Evolutionary conservation across 805 yeast genomes (phyloP), one percentile per base, ranked within the genome.

Genomic region (Sporopachydermia lactativora): DNA sequence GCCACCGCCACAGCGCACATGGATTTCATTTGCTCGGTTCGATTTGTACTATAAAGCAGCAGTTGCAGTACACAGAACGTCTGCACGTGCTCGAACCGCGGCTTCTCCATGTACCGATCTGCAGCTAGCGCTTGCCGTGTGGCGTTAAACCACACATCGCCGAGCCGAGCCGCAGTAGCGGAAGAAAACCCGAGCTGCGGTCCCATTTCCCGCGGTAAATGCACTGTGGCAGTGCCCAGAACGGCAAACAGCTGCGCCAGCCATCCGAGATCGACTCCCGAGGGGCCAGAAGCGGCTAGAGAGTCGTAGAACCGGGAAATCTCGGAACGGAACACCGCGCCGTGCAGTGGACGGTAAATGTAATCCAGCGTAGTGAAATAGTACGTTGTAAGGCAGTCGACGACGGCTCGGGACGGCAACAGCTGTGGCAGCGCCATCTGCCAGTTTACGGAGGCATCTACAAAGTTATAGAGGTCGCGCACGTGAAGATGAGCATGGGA

Each of bases 31-130:
- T 49, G 45, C 24, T 52, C 55, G 3, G 52, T 49, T 37, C 54
- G 43, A 38, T 47, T 55, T 8, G 59, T 53, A 11, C 57, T 53
- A 39, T 52, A 54, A 34, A 52, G 51, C 37, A 54, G 55, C 34
- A 54, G 37, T 40, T 55, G 58, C 17, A 49, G 49, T 31, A 54
- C 36, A 0, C 58, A 52, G 36, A 52, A 55, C 34, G 50, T 49
- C 41, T 55, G 59, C 15, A 55, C 24, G 8, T 44, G 42, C 35
- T 42, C 43, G 28, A 47, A 18, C 24, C 49, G 44, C 5, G 45
- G 45, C 14, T 15, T 39, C 42, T 35, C 47, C 44, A 37, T 44
- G 19, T 2, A 43, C 14, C 51, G 53, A 5, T 50, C 41, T 8
- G 46, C 43, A 8, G 34, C 15, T 6, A 49, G 38, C 39, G 57